These are phyloP conservation scores for Aegilops longissima DNA, from an alignment of 176 grass and related monocot genomes.

Conservation along the genomic window DNA sequence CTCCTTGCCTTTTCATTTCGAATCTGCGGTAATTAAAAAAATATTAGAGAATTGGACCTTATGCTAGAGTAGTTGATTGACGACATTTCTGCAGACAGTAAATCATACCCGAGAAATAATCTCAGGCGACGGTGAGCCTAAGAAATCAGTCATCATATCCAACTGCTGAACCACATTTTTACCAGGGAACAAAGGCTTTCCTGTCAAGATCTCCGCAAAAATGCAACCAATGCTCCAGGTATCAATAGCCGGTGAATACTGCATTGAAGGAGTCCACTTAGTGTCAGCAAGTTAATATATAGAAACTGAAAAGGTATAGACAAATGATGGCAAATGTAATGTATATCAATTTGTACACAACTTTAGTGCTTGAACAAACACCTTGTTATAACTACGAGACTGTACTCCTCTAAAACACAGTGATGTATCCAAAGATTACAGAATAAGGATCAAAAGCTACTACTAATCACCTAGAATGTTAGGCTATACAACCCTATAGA, in stretches of 20 bases:
- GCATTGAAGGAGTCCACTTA: conserved; percentile 37
- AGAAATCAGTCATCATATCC: conserved; percentile 97
- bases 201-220: conserved; percentile 91
- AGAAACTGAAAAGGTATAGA: conserved; percentile 11
- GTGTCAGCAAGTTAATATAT: neutral
- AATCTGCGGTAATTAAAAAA: conserved; percentile 45
- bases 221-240: conserved; percentile 99
- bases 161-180: conserved; percentile 99
- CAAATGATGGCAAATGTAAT: conserved; percentile 16
- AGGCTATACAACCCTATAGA: neutral
- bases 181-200: conserved; percentile 96
- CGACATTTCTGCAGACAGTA: neutral
- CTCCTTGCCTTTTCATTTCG: conserved; percentile 93
- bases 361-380: conserved; percentile 37
- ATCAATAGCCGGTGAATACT: conserved; percentile 97
- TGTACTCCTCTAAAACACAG: neutral
- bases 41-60: conserved; percentile 1
- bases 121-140: conserved; percentile 75
- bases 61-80: neutral
- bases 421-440: neutral
- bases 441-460: neutral
- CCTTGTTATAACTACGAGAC: conserved; percentile 22
- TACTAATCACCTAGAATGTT: neutral
- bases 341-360: conserved; percentile 27
- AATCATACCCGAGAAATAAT: conserved; percentile 72